Evolutionary conservation across 257 asterid species (phyloP).

Genomic region (Nicotiana tomentosiformis): DNA sequence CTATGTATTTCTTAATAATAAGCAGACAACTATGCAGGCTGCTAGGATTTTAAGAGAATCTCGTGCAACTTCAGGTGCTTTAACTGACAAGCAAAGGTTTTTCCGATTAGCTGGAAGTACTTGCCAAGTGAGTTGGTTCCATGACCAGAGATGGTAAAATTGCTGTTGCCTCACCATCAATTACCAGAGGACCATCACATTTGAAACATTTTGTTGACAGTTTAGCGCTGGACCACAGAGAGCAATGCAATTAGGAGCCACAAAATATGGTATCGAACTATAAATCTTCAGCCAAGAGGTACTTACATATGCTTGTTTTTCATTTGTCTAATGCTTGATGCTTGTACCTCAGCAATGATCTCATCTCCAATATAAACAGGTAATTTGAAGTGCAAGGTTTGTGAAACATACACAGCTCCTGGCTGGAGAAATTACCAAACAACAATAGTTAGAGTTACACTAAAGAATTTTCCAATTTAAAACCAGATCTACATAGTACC

Average conservation of each 20-base stretch:
- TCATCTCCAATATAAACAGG: conserved; percentile 69
- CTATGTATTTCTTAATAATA: neutral
- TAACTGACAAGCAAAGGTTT: neutral
- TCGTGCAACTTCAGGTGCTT: neutral
- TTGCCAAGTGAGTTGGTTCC: conserved; percentile 11
- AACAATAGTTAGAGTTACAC: neutral
- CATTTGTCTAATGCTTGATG: conserved; percentile 38
- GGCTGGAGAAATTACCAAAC: conserved; percentile 35
- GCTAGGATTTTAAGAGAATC: neutral
- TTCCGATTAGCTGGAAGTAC: neutral
- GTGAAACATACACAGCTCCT: conserved; percentile 81
- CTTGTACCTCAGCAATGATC: conserved; percentile 52
- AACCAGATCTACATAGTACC: neutral
- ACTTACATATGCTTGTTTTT: conserved; percentile 51
- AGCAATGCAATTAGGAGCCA: neutral
- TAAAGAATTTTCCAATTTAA: neutral
- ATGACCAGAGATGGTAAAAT: conserved; percentile 42
- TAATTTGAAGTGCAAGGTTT: conserved; percentile 54
- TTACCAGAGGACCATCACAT: conserved; percentile 32
- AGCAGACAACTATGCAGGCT: neutral
- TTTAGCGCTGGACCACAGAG: conserved; percentile 39
- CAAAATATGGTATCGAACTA: neutral
- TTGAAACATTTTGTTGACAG: conserved; percentile 56
- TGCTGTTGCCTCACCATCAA: conserved; percentile 64
- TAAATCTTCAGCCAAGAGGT: neutral